These are phyloP conservation scores for Mycena galericulata DNA, from an alignment of 768 basidiomycete species.

Conservation along the genomic window DNA sequence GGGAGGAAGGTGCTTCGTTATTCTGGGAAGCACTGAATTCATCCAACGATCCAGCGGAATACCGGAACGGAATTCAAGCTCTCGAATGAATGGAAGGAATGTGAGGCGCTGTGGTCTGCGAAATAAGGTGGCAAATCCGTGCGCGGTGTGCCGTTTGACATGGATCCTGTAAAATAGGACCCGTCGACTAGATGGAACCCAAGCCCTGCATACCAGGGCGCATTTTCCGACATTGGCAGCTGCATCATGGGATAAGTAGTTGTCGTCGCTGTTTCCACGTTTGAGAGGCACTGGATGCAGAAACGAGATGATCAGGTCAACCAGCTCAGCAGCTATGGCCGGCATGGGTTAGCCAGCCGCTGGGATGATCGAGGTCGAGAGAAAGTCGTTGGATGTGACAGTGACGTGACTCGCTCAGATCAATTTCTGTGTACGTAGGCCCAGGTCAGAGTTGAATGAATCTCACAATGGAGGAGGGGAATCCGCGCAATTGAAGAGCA, in stretches of 20 bases:
- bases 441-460: too few species aligned
- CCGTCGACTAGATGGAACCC: constrained; percentile 6
- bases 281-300: too few species aligned
- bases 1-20: background rate
- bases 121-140: constrained; percentile 11
- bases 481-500: too few species aligned
- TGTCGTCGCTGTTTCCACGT: background rate
- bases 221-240: background rate
- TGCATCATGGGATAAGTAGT: background rate
- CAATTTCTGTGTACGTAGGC: too few species aligned
- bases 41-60: constrained; percentile 10
- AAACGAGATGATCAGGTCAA: too few species aligned
- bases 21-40: background rate
- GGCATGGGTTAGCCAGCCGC: too few species aligned
- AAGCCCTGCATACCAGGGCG: constrained; percentile 6
- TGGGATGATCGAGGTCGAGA: too few species aligned
- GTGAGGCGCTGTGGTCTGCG: background rate
- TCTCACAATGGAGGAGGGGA: too few species aligned
- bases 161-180: constrained; percentile 7
- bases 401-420: too few species aligned
- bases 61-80: background rate
- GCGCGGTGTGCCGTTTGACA: background rate
- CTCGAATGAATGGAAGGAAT: constrained; percentile 22
- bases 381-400: too few species aligned
- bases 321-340: too few species aligned